These are phyloP conservation scores for Neurospora intermedia DNA, from an alignment of 495 filamentous ascomycete species.

Conservation along the genomic window DNA sequence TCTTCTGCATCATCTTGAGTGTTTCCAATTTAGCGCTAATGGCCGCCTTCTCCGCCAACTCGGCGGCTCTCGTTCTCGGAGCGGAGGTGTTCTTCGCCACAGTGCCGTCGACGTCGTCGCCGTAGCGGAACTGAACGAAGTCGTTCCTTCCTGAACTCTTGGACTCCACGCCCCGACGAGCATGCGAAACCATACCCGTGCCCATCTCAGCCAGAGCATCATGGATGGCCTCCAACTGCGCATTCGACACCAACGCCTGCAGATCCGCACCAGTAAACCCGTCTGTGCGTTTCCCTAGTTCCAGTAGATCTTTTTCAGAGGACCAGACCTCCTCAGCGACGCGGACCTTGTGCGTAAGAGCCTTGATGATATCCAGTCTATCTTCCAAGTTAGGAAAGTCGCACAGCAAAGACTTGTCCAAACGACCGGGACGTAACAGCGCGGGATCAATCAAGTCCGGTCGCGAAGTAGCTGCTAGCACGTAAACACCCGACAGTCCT, in stretches of 20 bases:
- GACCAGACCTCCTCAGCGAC: slow-evolving; percentile 50
- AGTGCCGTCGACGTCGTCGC: slow-evolving; percentile 40
- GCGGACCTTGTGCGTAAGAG: slow-evolving; percentile 67
- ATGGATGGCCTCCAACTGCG: slow-evolving; percentile 93
- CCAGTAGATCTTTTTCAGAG: slow-evolving; percentile 39
- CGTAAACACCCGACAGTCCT: slow-evolving; percentile 86
- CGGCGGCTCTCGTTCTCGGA: slow-evolving; percentile 21
- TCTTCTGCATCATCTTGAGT: slow-evolving; percentile 56
- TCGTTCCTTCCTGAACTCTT: slow-evolving; percentile 31
- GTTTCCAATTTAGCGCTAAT: slow-evolving; percentile 65
- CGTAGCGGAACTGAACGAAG: slow-evolving; percentile 80
- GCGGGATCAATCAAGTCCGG: slow-evolving; percentile 95
- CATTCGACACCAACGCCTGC: slow-evolving; percentile 90
- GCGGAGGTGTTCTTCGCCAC: slow-evolving; percentile 12
- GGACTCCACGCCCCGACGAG: slow-evolving; percentile 9
- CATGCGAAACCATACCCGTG: slow-evolving; percentile 15
- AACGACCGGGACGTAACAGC: slow-evolving; percentile 71
- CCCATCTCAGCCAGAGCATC: slow-evolving; percentile 67
- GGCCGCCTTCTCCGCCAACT: slow-evolving; percentile 57
- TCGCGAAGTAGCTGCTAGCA: slow-evolving; percentile 81
- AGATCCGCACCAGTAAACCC: slow-evolving; percentile 95
- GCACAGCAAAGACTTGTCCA: slow-evolving; percentile 86
- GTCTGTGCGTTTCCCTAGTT: slow-evolving; percentile 67
- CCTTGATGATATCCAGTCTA: slow-evolving; percentile 74
- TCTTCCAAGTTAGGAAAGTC: slow-evolving; percentile 73